A percentile compares a stretch with the other conserved stretches of the same genome.
phyloP scores from a whole-genome alignment of 768 basidiomycete species.

The Auricularia cornea region DNA sequence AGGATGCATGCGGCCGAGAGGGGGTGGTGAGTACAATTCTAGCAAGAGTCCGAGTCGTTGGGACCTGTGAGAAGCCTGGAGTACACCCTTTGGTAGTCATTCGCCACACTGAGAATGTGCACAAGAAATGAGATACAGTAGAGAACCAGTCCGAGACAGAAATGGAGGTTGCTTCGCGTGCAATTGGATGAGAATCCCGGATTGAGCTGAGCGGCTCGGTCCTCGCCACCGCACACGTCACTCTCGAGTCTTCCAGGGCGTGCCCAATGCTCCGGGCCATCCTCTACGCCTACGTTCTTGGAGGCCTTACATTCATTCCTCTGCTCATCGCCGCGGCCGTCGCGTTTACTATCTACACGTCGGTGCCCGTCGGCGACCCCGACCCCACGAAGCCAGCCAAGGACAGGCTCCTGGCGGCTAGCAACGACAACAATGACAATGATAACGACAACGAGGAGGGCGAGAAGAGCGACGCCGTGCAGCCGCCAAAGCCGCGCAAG shows the following conservation, averaged over 20 bases:
- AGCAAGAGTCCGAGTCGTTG: too few relatives aligned
- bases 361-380: conserved; percentile 62
- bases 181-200: too few relatives aligned
- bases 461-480: conserved; percentile 33
- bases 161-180: too few relatives aligned
- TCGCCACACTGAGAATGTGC: too few relatives aligned
- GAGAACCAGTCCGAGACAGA: too few relatives aligned
- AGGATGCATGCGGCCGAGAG: too few relatives aligned
- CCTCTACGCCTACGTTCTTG: conserved; percentile 79
- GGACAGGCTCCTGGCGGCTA: conserved; percentile 17
- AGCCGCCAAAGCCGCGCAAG: conserved; percentile 57
- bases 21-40: too few relatives aligned
- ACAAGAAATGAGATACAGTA: too few relatives aligned
- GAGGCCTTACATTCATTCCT: conserved; percentile 85
- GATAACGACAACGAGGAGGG: conserved; percentile 19
- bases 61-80: too few relatives aligned
- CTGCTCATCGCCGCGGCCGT: conserved; percentile 52
- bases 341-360: conserved; percentile 69
- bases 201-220: too few relatives aligned
- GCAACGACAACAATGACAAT: too few relatives aligned
- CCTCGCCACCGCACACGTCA: neutral
- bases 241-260: neutral
- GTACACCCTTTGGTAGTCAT: too few relatives aligned
- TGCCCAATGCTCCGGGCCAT: conserved; percentile 46
- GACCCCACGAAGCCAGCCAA: conserved; percentile 34